phyloP scores from a whole-genome alignment of 768 basidiomycete genomes.

The Boletus insuetus region DNA sequence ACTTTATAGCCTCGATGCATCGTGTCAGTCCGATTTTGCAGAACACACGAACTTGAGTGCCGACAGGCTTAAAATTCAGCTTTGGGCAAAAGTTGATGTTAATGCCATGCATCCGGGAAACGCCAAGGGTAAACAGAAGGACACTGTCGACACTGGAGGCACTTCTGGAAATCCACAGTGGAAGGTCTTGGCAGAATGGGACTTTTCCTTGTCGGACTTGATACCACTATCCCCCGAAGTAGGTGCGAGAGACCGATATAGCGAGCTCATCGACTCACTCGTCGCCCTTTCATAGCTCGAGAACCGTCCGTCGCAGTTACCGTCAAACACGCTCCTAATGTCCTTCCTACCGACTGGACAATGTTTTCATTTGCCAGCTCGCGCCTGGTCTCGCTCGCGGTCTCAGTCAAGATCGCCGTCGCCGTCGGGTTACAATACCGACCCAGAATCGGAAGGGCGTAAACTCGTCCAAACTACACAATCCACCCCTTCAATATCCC shows the following conservation, averaged over 20 bases:
- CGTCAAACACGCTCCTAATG: slow-evolving; percentile 73
- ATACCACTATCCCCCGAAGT: slow-evolving; percentile 63
- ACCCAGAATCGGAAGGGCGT: slow-evolving; percentile 58
- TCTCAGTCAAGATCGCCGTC: slow-evolving; percentile 45
- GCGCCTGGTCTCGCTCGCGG: slow-evolving; percentile 26
- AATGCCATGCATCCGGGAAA: slow-evolving; percentile 7
- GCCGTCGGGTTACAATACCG: slow-evolving; percentile 70
- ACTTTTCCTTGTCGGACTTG: slow-evolving; percentile 56
- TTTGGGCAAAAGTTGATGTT: slow-evolving; percentile 51
- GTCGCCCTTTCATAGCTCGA: slow-evolving; percentile 27
- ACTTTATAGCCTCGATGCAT: slow-evolving; percentile 58
- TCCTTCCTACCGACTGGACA: slow-evolving; percentile 59
- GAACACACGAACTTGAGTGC: slow-evolving; percentile 53
- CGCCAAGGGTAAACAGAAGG: slow-evolving; percentile 50
- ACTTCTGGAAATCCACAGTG: slow-evolving; percentile 41
- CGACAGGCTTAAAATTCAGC: slow-evolving; percentile 49
- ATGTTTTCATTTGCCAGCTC: slow-evolving; percentile 55
- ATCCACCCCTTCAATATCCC: slow-evolving; percentile 14
- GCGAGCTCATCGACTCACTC: slow-evolving; percentile 11
- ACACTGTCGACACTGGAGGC: slow-evolving; percentile 12
- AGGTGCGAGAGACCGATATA: slow-evolving; percentile 26
- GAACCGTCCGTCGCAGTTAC: slow-evolving; percentile 45
- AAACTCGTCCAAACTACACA: slow-evolving; percentile 36
- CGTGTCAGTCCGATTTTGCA: slow-evolving; percentile 49
- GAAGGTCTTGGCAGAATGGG: slow-evolving; percentile 68